Evolutionary conservation across 1,284 basidiomycete species (phyloP), one percentile per base, ranked within the genome.

Genomic region (Volvariella volvacea): DNA sequence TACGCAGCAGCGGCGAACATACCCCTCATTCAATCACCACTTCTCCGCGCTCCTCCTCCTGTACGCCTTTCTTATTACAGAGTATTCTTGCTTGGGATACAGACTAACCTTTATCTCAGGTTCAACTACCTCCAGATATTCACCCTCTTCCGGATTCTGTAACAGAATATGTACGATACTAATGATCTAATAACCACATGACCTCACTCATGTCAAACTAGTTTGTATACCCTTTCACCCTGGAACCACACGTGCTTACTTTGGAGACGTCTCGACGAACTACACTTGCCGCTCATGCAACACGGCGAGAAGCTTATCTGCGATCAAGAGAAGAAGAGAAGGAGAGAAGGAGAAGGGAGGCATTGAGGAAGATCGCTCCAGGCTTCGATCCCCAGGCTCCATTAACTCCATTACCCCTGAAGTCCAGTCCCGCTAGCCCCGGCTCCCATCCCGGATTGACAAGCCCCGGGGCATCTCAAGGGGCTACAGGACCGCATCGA

Each of bases 201-300:
- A 7, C 20, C 44, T 8, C 42, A 3, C 31, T 30, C 20, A 16
- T 7, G 17, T 10, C 17, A 16, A 20, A 4, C 3, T 57, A 96
- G 92, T 95, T 95, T 55, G 92, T 88, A 30, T 95, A 96, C 57
- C 92, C 92, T 2, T 94, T 90, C 68, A 88, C 90, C 0, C 75
- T 96, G 43, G 92, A 96, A 57, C 78, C 83, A 0, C 92, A 94
- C 57, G 73, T 92, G 50, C 60, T 93, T 45, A 76, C 80, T 1
- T 63, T 89, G 41, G 81, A 85, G 58, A 74, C 83, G 0, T 74
- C 88, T 2, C 80, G 87, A 6, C 69, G 80, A 46, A 65, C 73
- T 14, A 84, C 83, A 1, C 70, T 88, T 25, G 72, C 80, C 0
- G 71, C 86, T 9, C 76, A 86, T 49, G 61, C 76, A 3, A 71